phyloP scores from a whole-genome alignment of 176 grass and related monocot genomes.

The Eragrostis curvula region DNA sequence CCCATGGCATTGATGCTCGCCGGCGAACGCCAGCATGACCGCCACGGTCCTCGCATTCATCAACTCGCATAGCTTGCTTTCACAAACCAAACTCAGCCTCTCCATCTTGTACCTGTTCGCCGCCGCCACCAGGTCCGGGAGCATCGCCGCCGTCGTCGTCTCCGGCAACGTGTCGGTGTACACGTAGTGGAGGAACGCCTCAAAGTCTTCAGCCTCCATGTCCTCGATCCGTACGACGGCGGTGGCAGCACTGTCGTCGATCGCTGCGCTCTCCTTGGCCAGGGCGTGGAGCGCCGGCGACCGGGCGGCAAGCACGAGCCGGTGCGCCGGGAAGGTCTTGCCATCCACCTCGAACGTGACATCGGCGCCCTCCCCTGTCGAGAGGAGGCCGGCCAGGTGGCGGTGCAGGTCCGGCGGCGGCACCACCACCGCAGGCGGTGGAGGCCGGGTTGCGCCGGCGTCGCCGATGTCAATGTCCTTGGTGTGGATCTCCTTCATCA shows the following conservation, averaged over 20 bases:
- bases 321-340: neutral
- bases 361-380: neutral
- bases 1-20: neutral
- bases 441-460: no score
- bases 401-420: neutral
- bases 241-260: neutral
- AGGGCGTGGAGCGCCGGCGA: neutral
- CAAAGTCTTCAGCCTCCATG: constrained; percentile 3
- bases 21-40: neutral
- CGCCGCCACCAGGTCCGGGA: neutral
- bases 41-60: neutral
- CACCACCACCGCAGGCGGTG: neutral
- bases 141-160: neutral
- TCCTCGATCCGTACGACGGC: neutral
- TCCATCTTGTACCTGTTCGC: constrained; percentile 3
- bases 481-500: neutral
- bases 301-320: neutral
- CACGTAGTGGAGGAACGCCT: neutral
- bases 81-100: constrained; percentile 13
- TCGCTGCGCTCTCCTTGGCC: no score
- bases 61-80: neutral
- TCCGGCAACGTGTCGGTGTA: constrained; percentile 14
- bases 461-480: neutral
- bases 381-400: neutral
- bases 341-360: constrained; percentile 20